Conservation (phyloP, 1,284 basidiomycete species). For the Fomitopsis betulina region DNA sequence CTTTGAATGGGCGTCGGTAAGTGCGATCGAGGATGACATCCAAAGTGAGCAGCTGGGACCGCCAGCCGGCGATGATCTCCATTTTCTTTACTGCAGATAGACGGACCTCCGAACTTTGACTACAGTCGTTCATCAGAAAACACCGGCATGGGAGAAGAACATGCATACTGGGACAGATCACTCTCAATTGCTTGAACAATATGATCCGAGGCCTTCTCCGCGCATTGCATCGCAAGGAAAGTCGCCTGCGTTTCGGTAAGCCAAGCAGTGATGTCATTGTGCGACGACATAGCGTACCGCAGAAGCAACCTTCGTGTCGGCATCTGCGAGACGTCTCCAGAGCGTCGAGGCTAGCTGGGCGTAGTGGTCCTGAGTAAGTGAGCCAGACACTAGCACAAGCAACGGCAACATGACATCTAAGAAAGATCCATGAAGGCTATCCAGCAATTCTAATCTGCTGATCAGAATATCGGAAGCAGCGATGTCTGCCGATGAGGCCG, state of each 20-base stretch:
- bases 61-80: slow-evolving; percentile 53
- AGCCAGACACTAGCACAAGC: slow-evolving; percentile 53
- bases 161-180: slow-evolving; percentile 49
- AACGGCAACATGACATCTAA: slow-evolving; percentile 46
- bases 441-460: slow-evolving; percentile 36
- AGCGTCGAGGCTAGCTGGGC: slow-evolving; percentile 43
- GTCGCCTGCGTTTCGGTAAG: slow-evolving; percentile 39
- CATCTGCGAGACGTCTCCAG: slow-evolving; percentile 50
- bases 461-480: slow-evolving; percentile 10
- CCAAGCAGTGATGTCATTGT: not conserved
- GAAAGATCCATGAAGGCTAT: slow-evolving; percentile 41
- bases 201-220: slow-evolving; percentile 51
- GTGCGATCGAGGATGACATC: slow-evolving; percentile 53
- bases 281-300: slow-evolving; percentile 38
- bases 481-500: slow-evolving; percentile 8
- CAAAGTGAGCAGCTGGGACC: slow-evolving; percentile 61
- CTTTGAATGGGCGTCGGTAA: slow-evolving; percentile 59
- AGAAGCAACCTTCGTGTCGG: slow-evolving; percentile 39
- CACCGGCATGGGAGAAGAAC: not conserved
- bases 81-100: slow-evolving; percentile 49
- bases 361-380: slow-evolving; percentile 46
- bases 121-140: not conserved
- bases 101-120: slow-evolving; percentile 35
- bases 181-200: slow-evolving; percentile 46
- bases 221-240: slow-evolving; percentile 68